Evolutionary conservation across 192 early-diverging fungal genomes (phyloP).

Genomic region (Rhizophagus clarus): DNA sequence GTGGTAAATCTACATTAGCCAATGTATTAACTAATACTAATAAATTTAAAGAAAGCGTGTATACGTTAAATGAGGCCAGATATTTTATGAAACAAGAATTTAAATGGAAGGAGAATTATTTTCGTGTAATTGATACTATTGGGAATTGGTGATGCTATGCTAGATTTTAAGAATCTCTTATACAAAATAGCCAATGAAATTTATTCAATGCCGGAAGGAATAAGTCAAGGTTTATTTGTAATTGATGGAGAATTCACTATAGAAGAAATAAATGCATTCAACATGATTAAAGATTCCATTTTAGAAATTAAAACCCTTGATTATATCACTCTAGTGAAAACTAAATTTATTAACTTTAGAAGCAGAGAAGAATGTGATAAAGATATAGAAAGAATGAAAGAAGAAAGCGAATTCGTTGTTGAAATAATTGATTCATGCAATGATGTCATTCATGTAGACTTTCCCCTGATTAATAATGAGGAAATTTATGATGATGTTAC

Average conservation of each 20-base stretch:
- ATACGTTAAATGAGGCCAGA: neutral
- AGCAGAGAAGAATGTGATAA: neutral
- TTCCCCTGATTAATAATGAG: neutral
- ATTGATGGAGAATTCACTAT: neutral
- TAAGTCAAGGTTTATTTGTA: constrained; percentile 2
- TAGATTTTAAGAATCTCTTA: neutral
- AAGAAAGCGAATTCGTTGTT: neutral
- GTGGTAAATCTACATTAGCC: no score
- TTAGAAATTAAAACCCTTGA: neutral
- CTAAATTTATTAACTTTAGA: neutral
- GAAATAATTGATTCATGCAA: neutral
- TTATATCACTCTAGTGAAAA: constrained; percentile 13
- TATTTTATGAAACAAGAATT: neutral
- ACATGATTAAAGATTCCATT: neutral
- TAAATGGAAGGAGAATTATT: neutral
- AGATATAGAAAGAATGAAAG: neutral
- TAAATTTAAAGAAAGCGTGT: neutral
- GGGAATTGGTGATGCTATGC: neutral
- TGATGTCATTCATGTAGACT: neutral
- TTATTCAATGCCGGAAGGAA: neutral
- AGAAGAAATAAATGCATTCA: neutral
- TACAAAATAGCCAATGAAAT: neutral
- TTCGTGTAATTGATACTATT: neutral
- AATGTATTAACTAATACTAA: constrained; percentile 14
- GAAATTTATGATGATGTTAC: no score